Evolutionary conservation across 202 grass and related monocot genomes (phyloP).

Genomic region (Digitaria exilis): DNA sequence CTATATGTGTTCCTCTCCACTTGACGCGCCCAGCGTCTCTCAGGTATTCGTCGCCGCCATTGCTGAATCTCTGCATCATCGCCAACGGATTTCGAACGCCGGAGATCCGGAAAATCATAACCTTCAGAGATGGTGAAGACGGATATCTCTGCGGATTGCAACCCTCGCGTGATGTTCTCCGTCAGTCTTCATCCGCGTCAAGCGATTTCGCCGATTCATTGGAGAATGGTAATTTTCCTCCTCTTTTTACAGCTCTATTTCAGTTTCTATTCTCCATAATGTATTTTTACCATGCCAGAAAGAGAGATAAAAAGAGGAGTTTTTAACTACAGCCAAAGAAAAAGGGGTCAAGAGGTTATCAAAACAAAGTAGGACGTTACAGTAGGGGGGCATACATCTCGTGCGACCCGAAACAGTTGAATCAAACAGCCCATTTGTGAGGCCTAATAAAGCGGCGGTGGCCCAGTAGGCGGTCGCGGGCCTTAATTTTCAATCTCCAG

Average conservation of each 20-base stretch:
- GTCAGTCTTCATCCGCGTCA: background rate
- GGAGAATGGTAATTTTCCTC: background rate
- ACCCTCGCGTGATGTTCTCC: background rate
- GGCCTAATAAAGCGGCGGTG: too few species aligned
- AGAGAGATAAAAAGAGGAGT: background rate
- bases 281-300: background rate
- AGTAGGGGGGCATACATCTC: too few species aligned
- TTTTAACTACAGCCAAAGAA: background rate
- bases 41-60: background rate
- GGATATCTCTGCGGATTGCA: background rate
- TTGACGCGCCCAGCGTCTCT: background rate
- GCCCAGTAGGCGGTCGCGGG: too few species aligned
- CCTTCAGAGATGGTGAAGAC: background rate
- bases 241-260: background rate
- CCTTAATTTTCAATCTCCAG: too few species aligned
- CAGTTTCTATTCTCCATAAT: background rate
- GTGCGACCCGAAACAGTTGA: too few species aligned
- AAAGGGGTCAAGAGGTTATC: too few species aligned
- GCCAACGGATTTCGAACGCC: rapidly evolving
- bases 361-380: background rate
- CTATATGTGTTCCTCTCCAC: background rate
- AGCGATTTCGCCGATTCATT: background rate
- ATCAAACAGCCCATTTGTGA: too few species aligned
- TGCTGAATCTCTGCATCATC: background rate
- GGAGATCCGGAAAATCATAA: background rate